Evolutionary conservation across 352 stramenopile genomes (phyloP).

Genomic region (Plasmopara viticola): DNA sequence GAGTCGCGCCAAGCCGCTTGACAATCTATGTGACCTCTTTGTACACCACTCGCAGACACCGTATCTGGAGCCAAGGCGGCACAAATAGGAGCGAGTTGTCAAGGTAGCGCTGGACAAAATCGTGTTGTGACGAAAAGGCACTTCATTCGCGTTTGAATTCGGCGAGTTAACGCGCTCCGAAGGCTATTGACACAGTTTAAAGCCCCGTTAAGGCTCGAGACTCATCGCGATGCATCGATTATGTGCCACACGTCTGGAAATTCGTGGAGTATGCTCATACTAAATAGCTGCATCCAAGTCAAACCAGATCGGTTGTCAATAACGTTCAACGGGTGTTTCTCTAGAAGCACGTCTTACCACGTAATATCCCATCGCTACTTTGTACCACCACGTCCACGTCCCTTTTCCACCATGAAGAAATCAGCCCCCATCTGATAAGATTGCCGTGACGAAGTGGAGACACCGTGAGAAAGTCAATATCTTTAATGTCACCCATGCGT

Average conservation of each 20-base stretch:
- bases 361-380: not conserved
- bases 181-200: not conserved
- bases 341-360: not conserved
- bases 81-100: not conserved
- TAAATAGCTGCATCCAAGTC: not conserved
- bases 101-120: not conserved
- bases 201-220: not conserved
- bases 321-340: not conserved
- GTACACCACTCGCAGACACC: conserved; percentile 2
- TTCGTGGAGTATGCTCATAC: not conserved
- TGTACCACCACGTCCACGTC: not conserved
- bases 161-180: not conserved
- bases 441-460: not conserved
- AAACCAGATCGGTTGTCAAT: not conserved
- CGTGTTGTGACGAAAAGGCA: not conserved
- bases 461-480: not conserved
- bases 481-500: not conserved
- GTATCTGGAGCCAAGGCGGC: not conserved
- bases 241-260: not conserved
- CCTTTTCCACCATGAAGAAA: not conserved
- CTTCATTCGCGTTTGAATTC: not conserved
- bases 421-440: not conserved
- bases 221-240: not conserved
- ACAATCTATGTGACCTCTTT: conserved; percentile 1
- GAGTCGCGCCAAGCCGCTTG: not conserved